Conservation (phyloP, 2,329 filamentous ascomycete species). For the Xylariales sp. region DNA sequence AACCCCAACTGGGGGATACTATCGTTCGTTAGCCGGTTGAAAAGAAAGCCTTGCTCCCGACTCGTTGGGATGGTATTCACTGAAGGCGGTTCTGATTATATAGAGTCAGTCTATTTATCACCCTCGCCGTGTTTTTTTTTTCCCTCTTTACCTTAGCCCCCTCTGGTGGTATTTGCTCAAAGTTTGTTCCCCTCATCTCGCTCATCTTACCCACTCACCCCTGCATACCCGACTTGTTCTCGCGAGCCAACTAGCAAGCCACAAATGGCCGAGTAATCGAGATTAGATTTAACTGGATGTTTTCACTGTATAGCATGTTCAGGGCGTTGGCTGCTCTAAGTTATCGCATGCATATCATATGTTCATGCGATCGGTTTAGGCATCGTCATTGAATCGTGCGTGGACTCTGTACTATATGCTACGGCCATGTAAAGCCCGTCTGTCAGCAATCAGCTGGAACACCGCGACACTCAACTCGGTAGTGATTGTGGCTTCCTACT, state of each 20-base stretch:
- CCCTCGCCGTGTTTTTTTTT: not conserved
- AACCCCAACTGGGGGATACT: not conserved
- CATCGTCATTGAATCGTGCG: slow-evolving; percentile 19
- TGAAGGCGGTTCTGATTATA: not conserved
- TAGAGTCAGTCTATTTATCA: not conserved
- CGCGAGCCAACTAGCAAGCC: slow-evolving; percentile 36
- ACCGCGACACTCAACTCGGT: slow-evolving; percentile 6
- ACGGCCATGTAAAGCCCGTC: slow-evolving; percentile 14
- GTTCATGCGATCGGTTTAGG: slow-evolving; percentile 28
- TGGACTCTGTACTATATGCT: slow-evolving; percentile 2
- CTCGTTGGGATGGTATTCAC: slow-evolving; percentile 19
- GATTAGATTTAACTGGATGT: slow-evolving; percentile 36
- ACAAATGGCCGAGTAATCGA: slow-evolving; percentile 37
- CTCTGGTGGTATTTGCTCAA: slow-evolving; percentile 23
- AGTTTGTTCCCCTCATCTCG: slow-evolving; percentile 39
- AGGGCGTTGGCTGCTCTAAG: slow-evolving; percentile 27
- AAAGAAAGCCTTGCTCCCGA: slow-evolving; percentile 23
- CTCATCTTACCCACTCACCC: slow-evolving; percentile 39
- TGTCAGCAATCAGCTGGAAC: slow-evolving; percentile 22
- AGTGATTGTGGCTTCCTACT: slow-evolving; percentile 8
- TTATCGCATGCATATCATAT: slow-evolving; percentile 32
- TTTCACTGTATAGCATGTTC: slow-evolving; percentile 21
- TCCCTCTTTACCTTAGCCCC: not conserved
- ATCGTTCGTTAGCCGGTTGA: not conserved
- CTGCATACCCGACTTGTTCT: slow-evolving; percentile 36